These are phyloP conservation scores for Yamadazyma sp. DNA, from an alignment of 805 yeast species.

Conservation along the genomic window DNA sequence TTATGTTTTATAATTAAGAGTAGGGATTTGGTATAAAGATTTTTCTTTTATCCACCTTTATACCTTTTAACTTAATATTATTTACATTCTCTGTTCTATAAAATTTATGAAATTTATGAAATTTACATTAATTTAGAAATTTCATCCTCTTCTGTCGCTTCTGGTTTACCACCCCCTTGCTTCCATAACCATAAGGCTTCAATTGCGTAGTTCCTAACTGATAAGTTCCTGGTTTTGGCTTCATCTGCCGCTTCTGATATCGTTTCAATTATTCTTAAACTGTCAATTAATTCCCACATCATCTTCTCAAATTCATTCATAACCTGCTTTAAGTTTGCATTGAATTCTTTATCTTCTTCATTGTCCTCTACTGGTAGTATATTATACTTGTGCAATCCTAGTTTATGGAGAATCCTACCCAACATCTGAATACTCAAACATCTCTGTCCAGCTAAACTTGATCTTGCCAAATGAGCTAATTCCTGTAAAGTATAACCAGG, in stretches of 20 bases:
- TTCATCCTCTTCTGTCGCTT: slow-evolving; percentile 24
- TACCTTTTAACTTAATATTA: slow-evolving; percentile 1
- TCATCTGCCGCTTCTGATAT: slow-evolving; percentile 70
- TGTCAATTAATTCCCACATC: slow-evolving; percentile 71
- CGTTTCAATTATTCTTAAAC: slow-evolving; percentile 60
- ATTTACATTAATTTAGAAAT: slow-evolving; percentile 15
- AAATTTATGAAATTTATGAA: neutral
- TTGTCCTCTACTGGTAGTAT: slow-evolving; percentile 44
- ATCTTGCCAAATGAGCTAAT: slow-evolving; percentile 72
- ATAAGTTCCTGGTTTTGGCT: slow-evolving; percentile 55
- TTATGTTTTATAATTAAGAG: neutral
- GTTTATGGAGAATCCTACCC: slow-evolving; percentile 81
- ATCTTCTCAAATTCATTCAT: slow-evolving; percentile 44
- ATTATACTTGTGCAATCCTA: slow-evolving; percentile 62
- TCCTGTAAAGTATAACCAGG: slow-evolving; percentile 93
- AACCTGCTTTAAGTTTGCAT: slow-evolving; percentile 22
- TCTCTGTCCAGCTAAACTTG: slow-evolving; percentile 80
- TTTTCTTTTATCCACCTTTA: neutral
- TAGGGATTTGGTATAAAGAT: neutral
- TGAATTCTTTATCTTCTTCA: slow-evolving; percentile 24
- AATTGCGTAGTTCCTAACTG: slow-evolving; percentile 77
- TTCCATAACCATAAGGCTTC: slow-evolving; percentile 93
- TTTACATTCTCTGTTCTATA: slow-evolving; percentile 1
- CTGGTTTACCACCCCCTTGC: slow-evolving; percentile 42
- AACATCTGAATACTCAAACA: slow-evolving; percentile 81